Conservation (phyloP, 306 rosid species). For the Cercis canadensis region DNA sequence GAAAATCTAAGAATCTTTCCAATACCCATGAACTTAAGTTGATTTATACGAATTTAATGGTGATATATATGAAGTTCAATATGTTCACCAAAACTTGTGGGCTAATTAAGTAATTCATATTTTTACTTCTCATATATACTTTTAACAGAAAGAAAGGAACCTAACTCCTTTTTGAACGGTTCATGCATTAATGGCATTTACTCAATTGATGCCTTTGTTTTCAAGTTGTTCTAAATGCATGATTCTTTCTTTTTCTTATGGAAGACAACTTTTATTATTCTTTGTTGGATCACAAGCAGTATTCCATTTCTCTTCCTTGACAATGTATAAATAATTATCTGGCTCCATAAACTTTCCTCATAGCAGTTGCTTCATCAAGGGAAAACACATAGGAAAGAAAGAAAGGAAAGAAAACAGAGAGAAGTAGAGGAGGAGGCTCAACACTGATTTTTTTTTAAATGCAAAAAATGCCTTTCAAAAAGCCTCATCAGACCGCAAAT, state of each 20-base stretch:
- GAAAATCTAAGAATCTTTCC: too few species aligned
- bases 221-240: neutral
- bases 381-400: too few species aligned
- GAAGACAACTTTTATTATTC: constrained; percentile 10
- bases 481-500: neutral
- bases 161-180: too few species aligned
- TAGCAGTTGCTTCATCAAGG: neutral
- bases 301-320: neutral
- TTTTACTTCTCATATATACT: too few species aligned
- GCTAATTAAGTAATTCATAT: too few species aligned
- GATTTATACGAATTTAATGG: too few species aligned
- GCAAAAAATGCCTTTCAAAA: neutral
- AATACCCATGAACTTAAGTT: too few species aligned
- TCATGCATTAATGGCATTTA: too few species aligned
- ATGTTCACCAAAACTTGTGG: too few species aligned
- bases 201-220: constrained; percentile 8
- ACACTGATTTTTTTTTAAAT: neutral
- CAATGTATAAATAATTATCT: neutral
- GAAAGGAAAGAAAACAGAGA: neutral
- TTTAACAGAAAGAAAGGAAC: too few species aligned
- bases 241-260: constrained; percentile 16
- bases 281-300: neutral
- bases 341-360: neutral
- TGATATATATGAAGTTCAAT: too few species aligned
- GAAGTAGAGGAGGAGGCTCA: neutral